These are phyloP conservation scores for Rhodotorula sp. DNA, from an alignment of 1,284 basidiomycete species.

Conservation along the genomic window DNA sequence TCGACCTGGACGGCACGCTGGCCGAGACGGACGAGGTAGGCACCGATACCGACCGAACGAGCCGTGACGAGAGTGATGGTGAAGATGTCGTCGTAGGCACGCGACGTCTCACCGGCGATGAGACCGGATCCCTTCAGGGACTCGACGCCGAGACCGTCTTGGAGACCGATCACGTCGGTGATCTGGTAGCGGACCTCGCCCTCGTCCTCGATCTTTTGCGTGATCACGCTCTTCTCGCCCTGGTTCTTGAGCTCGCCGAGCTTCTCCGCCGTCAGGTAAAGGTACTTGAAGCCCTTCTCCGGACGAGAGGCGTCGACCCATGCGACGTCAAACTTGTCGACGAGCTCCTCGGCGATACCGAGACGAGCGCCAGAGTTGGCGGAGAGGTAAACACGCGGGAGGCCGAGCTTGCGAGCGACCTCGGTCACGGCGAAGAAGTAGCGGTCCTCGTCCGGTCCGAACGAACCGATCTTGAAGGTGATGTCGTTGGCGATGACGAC, in stretches of 20 bases:
- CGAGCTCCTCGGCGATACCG: conserved; percentile 88
- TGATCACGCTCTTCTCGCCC: conserved; percentile 67
- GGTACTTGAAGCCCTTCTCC: conserved; percentile 93
- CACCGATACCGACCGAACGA: conserved; percentile 97
- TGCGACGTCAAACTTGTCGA: conserved; percentile 84
- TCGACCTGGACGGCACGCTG: conserved; percentile 98
- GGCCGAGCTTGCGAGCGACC: conserved; percentile 80
- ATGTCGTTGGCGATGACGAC: conserved; percentile 98
- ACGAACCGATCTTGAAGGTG: conserved; percentile 97
- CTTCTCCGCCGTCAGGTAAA: conserved; percentile 67
- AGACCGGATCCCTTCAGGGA: conserved; percentile 93
- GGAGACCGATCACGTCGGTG: conserved; percentile 92
- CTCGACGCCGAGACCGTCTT: conserved; percentile 98
- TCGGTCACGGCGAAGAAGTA: conserved; percentile 95
- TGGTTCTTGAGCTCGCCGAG: conserved; percentile 58
- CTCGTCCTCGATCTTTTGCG: conserved; percentile 76
- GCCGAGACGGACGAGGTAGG: conserved; percentile 96
- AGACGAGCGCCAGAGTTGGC: conserved; percentile 98
- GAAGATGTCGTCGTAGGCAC: conserved; percentile 98
- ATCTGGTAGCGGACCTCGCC: conserved; percentile 90
- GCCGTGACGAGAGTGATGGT: conserved; percentile 98
- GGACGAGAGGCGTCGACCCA: conserved; percentile 80
- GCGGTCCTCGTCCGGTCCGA: conserved; percentile 91
- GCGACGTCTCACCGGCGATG: conserved; percentile 96
- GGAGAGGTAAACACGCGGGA: conserved; percentile 94